Conservation (phyloP, 345 rosid species). For the Passiflora organensis region DNA sequence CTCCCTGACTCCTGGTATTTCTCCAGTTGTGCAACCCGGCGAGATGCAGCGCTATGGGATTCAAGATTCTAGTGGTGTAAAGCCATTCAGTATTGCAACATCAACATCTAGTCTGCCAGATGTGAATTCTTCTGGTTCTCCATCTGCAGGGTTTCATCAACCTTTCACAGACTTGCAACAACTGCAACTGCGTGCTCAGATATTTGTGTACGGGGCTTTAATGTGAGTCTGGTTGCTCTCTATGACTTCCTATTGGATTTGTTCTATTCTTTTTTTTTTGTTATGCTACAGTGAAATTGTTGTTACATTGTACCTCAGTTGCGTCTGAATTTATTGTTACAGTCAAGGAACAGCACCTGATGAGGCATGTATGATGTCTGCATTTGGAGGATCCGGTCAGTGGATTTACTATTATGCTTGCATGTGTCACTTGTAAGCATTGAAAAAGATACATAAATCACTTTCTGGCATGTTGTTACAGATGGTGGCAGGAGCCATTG, state of each 20-base stretch:
- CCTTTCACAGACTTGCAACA: constrained; percentile 96
- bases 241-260: neutral
- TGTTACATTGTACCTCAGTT: neutral
- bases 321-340: constrained; percentile 27
- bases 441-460: constrained; percentile 3
- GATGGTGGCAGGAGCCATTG: constrained; percentile 80
- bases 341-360: constrained; percentile 92
- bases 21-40: constrained; percentile 49
- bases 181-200: constrained; percentile 98
- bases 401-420: constrained; percentile 13
- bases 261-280: neutral
- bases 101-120: constrained; percentile 58
- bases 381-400: constrained; percentile 92
- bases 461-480: constrained; percentile 24
- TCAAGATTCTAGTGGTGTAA: constrained; percentile 34
- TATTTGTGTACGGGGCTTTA: constrained; percentile 93
- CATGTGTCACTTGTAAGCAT: neutral
- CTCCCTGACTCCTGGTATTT: constrained; percentile 33
- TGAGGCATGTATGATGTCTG: constrained; percentile 94
- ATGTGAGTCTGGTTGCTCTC: constrained; percentile 51
- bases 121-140: constrained; percentile 54
- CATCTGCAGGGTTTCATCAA: constrained; percentile 56
- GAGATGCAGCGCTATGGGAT: constrained; percentile 54
- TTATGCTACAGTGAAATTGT: neutral
- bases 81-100: constrained; percentile 45